Evolutionary conservation across 2,329 filamentous ascomycete genomes (phyloP).

Genomic region (Alternaria brassicae): DNA sequence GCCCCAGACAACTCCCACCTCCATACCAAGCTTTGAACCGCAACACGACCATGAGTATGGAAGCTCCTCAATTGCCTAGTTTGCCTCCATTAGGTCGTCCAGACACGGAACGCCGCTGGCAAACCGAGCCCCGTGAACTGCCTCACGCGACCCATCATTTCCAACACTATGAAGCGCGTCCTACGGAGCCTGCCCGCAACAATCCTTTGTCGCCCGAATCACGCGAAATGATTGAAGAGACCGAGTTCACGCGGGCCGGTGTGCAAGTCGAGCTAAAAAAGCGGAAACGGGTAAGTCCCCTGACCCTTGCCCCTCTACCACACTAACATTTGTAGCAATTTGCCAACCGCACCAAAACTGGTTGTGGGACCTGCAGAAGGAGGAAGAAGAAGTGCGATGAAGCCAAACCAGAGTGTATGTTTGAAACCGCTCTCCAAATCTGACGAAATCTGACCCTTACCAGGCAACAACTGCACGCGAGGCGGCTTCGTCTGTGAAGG

Average conservation of each 20-base stretch:
- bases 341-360: conserved; percentile 94
- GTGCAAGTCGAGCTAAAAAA: conserved; percentile 58
- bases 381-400: conserved; percentile 99
- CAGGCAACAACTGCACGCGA: conserved; percentile 79
- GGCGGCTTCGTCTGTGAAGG: conserved; percentile 92
- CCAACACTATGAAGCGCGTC: conserved; percentile 36
- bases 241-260: conserved; percentile 53
- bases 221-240: conserved; percentile 25
- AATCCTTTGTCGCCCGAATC: conserved; percentile 18
- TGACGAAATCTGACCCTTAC: conserved; percentile 2
- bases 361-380: conserved; percentile 88
- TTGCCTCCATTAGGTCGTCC: conserved; percentile 40
- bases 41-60: conserved; percentile 33
- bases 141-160: conserved; percentile 33
- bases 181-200: conserved; percentile 24
- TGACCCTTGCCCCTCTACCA: neutral
- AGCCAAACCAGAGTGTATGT: conserved; percentile 86
- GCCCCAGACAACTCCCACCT: conserved; percentile 48
- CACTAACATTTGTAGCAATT: conserved; percentile 65
- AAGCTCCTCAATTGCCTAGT: conserved; percentile 30
- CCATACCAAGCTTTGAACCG: conserved; percentile 51
- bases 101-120: conserved; percentile 40
- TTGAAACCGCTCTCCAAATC: conserved; percentile 25
- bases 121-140: conserved; percentile 35
- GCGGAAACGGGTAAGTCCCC: conserved; percentile 54